Evolutionary conservation across 768 basidiomycete species (phyloP), one percentile per base, ranked within the genome.

Genomic region (Trametes punicea): DNA sequence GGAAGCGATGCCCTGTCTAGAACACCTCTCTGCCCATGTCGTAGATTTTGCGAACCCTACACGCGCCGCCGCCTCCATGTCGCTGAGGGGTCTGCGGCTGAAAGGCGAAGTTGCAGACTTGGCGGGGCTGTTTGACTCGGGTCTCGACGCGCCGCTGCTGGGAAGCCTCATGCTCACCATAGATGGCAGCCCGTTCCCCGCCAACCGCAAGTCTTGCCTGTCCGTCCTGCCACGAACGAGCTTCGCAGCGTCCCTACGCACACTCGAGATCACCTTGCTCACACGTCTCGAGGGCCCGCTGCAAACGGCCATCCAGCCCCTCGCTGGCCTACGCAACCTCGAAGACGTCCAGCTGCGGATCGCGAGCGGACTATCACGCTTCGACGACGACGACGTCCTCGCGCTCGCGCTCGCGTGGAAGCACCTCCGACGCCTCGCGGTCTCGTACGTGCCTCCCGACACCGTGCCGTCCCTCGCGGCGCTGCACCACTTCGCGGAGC

Each of bases 401-500:
- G 41, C 47, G 7, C 3, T 56, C 39, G 55, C 55, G 15, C 55
- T 16, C 15, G 40, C 47, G 11, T 56, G 55, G 55, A 21, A 20
- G 16, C 47, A 31, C 30, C 46, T 56, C 3, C 46, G 25, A 0
- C 20, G 29, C 2, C 55, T 56, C 31, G 26, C 11, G 3, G 47
- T 56, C 23, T 9, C 40, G 18, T 56, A 56, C 31, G 7, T 26
- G 10, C 46, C 55, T 2, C 7, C 41, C 4, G 15, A 16, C 30
- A 31, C 15, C 21, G 21, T 48, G 15, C 55, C 47, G 9, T 27
- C 46, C 6, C 20, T 56, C 40, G 11, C 16, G 2, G 29, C 47
- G 30, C 46, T 56, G 20, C 51, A 34, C 7, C 46, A 59, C 41
- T 59, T 59, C 34, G 46, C 47, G 4, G 20, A 13, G 15, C 41